These are phyloP conservation scores for Silene noctiflora DNA, from an alignment of 179 eudicot genomes.

Conservation along the genomic window DNA sequence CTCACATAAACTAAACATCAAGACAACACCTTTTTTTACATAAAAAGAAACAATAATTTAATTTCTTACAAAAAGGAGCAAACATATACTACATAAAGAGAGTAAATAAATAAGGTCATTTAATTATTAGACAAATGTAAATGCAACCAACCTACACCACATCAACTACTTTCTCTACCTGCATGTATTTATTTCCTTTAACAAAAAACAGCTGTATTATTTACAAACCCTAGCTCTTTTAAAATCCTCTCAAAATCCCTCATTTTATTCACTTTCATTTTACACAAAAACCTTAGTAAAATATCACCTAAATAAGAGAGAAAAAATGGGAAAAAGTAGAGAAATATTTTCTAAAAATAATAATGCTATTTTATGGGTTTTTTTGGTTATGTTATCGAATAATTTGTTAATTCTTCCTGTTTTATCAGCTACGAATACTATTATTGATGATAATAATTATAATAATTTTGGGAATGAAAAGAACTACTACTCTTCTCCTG, in stretches of 20 bases:
- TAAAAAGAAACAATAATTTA: background rate
- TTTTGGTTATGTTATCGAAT: slow-evolving; percentile 31
- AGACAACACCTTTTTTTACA: background rate
- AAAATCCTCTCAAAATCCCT: background rate
- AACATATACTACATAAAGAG: background rate
- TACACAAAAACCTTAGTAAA: background rate
- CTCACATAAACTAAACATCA: background rate
- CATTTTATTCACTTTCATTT: background rate
- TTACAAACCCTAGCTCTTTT: slow-evolving; percentile 2
- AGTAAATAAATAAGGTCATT: slow-evolving; percentile 1
- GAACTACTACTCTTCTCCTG: slow-evolving; percentile 39
- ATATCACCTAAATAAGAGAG: background rate
- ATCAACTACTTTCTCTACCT: slow-evolving; percentile 12
- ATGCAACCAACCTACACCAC: background rate
- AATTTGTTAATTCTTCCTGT: slow-evolving; percentile 47
- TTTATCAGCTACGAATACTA: slow-evolving; percentile 9
- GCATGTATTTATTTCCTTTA: slow-evolving; percentile 7
- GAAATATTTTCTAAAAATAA: background rate
- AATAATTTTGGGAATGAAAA: slow-evolving; percentile 37
- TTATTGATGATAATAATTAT: background rate
- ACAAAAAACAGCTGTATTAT: background rate
- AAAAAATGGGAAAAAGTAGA: slow-evolving; percentile 30
- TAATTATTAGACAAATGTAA: background rate
- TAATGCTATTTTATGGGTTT: slow-evolving; percentile 23
- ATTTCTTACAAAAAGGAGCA: background rate